These are phyloP conservation scores for Fusarium sp. DNA, from an alignment of 2,329 filamentous ascomycete genomes.

Conservation along the genomic window DNA sequence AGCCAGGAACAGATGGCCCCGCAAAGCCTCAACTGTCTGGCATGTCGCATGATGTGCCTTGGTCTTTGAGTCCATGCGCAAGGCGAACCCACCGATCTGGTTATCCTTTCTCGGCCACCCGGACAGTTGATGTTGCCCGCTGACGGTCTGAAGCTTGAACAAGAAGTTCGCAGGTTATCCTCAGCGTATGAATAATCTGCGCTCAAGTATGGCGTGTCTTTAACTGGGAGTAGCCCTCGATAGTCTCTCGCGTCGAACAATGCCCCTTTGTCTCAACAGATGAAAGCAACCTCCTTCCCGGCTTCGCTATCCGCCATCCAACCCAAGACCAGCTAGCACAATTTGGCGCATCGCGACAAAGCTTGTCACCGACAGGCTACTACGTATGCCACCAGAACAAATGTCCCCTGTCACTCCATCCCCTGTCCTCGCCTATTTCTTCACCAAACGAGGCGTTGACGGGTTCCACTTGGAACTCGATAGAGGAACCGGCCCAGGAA, in stretches of 20 bases:
- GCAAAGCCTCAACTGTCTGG: constrained; percentile 13
- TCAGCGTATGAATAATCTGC: constrained; percentile 4
- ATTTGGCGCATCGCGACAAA: background rate
- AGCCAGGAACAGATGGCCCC: constrained; percentile 1
- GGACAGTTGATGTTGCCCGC: constrained; percentile 2
- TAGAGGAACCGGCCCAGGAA: constrained; percentile 15
- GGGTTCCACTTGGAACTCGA: constrained; percentile 8
- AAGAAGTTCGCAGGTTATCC: background rate
- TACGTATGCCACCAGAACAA: constrained; percentile 17
- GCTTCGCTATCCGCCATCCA: constrained; percentile 3
- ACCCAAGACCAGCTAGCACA: constrained; percentile 1
- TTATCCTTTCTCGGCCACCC: constrained; percentile 1
- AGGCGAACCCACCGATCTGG: constrained; percentile 16
- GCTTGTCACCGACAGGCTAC: constrained; percentile 5
- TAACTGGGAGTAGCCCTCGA: background rate
- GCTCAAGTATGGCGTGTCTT: constrained; percentile 12
- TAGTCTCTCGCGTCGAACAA: background rate
- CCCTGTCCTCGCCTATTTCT: constrained; percentile 22
- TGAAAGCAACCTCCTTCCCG: background rate
- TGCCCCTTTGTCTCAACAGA: background rate
- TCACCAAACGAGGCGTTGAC: constrained; percentile 24
- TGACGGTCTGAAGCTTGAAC: background rate
- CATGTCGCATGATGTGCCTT: constrained; percentile 22
- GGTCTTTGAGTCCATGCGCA: background rate
- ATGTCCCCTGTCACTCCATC: constrained; percentile 17